A percentile compares a stretch with the other conserved stretches of the same genome.
phyloP scores from a whole-genome alignment of 306 rosid genomes.

The Cucumis hystrix region DNA sequence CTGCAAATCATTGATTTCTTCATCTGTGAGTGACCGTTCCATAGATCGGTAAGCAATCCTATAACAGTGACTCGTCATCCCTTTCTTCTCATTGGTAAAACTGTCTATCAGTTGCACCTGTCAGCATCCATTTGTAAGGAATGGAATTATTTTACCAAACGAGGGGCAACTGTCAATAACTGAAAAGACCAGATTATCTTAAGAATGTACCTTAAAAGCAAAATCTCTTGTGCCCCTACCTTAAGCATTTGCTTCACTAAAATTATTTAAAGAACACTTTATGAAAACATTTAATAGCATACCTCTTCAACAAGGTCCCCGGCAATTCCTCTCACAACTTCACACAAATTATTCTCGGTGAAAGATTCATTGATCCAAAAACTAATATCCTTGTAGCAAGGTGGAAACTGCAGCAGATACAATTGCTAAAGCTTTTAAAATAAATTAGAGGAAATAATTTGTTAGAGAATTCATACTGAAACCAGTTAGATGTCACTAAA shows the following conservation, averaged over 20 bases:
- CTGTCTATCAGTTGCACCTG: conserved; percentile 89
- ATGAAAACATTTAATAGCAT: conserved; percentile 6
- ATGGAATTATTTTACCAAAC: background rate
- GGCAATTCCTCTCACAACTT: conserved; percentile 81
- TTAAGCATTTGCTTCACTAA: background rate
- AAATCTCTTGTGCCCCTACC: background rate
- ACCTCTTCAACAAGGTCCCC: conserved; percentile 99
- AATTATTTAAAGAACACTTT: background rate
- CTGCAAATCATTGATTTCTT: conserved; percentile 67
- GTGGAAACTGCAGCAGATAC: conserved; percentile 58
- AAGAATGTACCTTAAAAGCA: background rate
- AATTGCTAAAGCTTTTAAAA: background rate
- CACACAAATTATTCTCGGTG: conserved; percentile 94
- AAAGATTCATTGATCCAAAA: conserved; percentile 84
- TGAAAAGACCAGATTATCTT: background rate
- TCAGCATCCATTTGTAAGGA: background rate
- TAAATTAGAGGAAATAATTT: background rate
- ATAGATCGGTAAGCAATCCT: conserved; percentile 85
- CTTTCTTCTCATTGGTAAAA: conserved; percentile 95
- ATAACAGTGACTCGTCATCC: conserved; percentile 95
- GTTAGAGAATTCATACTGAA: background rate
- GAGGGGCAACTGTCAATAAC: background rate
- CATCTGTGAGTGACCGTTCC: conserved; percentile 96
- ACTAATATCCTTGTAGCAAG: conserved; percentile 92
- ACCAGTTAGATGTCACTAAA: background rate